Evolutionary conservation across 2,329 filamentous ascomycete species (phyloP), one percentile per base, ranked within the genome.

Genomic region (Cladosporium sp.): DNA sequence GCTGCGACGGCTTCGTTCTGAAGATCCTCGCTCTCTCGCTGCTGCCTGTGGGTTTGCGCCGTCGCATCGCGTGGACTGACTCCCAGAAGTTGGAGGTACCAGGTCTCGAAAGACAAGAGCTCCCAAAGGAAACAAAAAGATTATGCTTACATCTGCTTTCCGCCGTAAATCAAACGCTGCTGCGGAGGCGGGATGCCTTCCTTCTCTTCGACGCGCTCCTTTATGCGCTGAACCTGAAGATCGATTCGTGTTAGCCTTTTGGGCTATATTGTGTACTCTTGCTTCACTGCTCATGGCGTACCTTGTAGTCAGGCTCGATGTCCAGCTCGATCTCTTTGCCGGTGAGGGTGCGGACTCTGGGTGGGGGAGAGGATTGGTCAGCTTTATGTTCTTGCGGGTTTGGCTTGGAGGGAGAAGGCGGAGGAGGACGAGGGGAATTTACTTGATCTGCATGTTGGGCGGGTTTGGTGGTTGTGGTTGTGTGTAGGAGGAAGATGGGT

Each of bases 261-360:
- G 39, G 5, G 7, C 28, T 36, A 1, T 25, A 1, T 16, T 13
- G 14, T 21, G 32, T 25, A 21, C n/a, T n/a, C 25, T 58, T 25
- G 23, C 34, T 43, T 43, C 32, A 21, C 11, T 11, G 28, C 23
- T n/a, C 32, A 14, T 5, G 49, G 26, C 76, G 72, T 81, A 96
- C 93, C 86, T 93, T 97, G 86, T 96, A 96, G 76, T 92, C 89
- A 62, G 88, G 85, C 84, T 98, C 95, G 77, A 99, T 96, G 77
- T 98, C 93, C 74, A 99, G 88, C 85, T 98, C 94, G 79, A 98
- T 98, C 83, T 99, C 93, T 85, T 98, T 98, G 76, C 95, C 95
- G 70, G 95, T 98, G 70, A 99, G 89, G 69, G 95, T 99, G 77
- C 95, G 91, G 78, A 99, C 94, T 85, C 94, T 99, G 67, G 39